Conservation (phyloP, 805 yeast genomes). For the Pichia ethanolica region DNA sequence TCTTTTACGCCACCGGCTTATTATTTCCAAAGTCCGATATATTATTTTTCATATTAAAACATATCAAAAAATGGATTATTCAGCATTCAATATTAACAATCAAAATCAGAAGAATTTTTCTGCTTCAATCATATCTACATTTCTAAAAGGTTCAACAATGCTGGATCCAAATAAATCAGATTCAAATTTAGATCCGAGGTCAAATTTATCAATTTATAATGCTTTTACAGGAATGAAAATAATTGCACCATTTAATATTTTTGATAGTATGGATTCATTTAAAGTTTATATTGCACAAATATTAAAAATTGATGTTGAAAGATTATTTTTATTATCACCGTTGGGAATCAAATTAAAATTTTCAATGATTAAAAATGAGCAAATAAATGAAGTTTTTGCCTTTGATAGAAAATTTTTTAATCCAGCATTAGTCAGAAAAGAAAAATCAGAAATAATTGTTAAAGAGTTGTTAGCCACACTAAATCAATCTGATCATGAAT, state of each 20-base stretch:
- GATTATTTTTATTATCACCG: slow-evolving; percentile 50
- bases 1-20: too few relatives aligned
- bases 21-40: too few relatives aligned
- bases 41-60: too few relatives aligned
- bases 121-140: slow-evolving; percentile 21
- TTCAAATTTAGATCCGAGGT: slow-evolving; percentile 14
- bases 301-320: slow-evolving; percentile 34
- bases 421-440: slow-evolving; percentile 13
- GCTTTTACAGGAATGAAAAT: slow-evolving; percentile 38
- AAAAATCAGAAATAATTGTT: slow-evolving; percentile 10
- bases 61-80: not conserved
- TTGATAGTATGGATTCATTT: slow-evolving; percentile 35
- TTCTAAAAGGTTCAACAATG: slow-evolving; percentile 1
- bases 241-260: slow-evolving; percentile 31
- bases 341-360: slow-evolving; percentile 57
- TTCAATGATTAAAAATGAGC: slow-evolving; percentile 39
- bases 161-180: slow-evolving; percentile 8
- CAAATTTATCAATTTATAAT: slow-evolving; percentile 29
- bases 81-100: slow-evolving; percentile 1
- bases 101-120: slow-evolving; percentile 8
- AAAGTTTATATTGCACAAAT: slow-evolving; percentile 34
- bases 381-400: slow-evolving; percentile 48
- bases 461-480: slow-evolving; percentile 21
- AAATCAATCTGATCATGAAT: slow-evolving; percentile 19
- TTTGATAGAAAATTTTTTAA: slow-evolving; percentile 56